Percentiles rank a stretch among this genome's conserved stretches.
Conservation (phyloP, 192 early-diverging fungal genomes). For the Coemansia guatemalensis region DNA sequence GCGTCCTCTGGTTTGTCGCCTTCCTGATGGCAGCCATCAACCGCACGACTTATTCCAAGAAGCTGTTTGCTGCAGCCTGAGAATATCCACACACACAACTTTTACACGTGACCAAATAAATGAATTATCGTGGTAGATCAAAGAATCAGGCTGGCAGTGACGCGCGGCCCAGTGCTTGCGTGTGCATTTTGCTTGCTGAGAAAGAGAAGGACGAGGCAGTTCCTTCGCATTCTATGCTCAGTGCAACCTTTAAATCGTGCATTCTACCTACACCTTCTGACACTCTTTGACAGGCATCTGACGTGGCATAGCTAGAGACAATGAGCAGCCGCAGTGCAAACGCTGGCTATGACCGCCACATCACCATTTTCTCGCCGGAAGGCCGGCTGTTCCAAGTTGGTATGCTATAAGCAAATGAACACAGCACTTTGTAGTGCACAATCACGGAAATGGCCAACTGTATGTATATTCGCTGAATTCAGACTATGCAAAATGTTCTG, state of each 20-base stretch:
- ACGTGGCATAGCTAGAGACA: constrained; percentile 3
- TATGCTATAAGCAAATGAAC: constrained; percentile 49
- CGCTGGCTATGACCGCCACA: constrained; percentile 96
- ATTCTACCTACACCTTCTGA: neutral
- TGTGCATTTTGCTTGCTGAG: neutral
- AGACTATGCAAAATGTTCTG: neutral
- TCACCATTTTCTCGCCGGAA: constrained; percentile 99
- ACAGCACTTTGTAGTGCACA: neutral
- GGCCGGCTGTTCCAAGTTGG: constrained; percentile 99
- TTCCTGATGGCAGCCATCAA: constrained; percentile 21
- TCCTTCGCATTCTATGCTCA: neutral
- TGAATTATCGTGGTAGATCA: neutral
- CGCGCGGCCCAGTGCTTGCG: neutral
- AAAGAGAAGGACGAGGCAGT: neutral
- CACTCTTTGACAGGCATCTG: neutral
- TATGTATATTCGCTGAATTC: neutral
- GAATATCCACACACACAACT: neutral
- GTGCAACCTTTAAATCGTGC: neutral
- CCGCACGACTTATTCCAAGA: constrained; percentile 24
- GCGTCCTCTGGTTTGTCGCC: constrained; percentile 40
- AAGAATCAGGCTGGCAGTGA: neutral
- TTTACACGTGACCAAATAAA: neutral
- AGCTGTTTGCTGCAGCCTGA: constrained; percentile 2
- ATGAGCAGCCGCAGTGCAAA: constrained; percentile 54
- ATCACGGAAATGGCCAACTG: neutral